Evolutionary conservation across 192 early-diverging fungal genomes (phyloP).

Genomic region (Gigaspora rosea): DNA sequence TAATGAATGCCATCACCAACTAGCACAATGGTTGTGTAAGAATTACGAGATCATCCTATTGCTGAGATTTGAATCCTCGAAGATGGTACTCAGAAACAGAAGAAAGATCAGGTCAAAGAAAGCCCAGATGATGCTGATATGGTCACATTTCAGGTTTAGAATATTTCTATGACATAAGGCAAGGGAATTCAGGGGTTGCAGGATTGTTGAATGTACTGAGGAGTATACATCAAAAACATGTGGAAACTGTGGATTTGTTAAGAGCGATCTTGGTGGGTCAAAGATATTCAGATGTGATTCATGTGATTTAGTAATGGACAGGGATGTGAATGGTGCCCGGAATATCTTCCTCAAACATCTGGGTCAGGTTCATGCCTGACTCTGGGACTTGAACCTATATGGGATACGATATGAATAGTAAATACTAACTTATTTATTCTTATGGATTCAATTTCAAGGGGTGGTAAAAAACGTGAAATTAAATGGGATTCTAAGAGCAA

Average conservation of each 20-base stretch:
- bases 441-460: too few species aligned
- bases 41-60: neutral
- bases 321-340: neutral
- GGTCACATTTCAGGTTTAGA: neutral
- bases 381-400: neutral
- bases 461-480: too few species aligned
- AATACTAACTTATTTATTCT: too few species aligned
- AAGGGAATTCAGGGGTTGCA: neutral
- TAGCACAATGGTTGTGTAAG: neutral
- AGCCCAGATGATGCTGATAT: neutral
- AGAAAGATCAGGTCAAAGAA: neutral
- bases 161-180: neutral
- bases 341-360: constrained; percentile 8
- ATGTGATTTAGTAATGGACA: neutral
- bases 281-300: constrained; percentile 2
- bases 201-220: neutral
- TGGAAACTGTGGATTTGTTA: neutral
- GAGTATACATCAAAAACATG: constrained; percentile 7
- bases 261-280: neutral
- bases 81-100: neutral
- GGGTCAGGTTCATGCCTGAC: constrained; percentile 5
- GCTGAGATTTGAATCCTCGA: neutral
- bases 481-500: too few species aligned
- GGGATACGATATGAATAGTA: too few species aligned
- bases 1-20: constrained; percentile 1